phyloP scores from a whole-genome alignment of 1,284 basidiomycete genomes.

The Trichosporon coremiiforme region DNA sequence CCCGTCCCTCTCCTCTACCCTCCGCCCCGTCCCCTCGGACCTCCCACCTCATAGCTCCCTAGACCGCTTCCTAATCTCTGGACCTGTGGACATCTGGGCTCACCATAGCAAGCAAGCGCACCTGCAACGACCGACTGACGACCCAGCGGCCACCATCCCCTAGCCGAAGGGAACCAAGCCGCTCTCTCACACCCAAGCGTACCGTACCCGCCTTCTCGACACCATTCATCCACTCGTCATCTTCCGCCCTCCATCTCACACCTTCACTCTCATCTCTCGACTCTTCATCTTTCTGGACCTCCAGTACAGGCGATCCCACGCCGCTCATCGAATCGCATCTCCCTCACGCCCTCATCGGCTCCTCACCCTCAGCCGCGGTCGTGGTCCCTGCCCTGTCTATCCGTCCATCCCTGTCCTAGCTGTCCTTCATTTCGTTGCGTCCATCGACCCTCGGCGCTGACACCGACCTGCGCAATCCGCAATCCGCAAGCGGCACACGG shows the following conservation, averaged over 20 bases:
- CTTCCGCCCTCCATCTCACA: not conserved
- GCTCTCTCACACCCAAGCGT: not conserved
- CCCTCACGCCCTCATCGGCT: not conserved
- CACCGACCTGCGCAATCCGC: not conserved
- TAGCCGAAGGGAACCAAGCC: not conserved
- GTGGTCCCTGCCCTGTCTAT: conserved; percentile 2
- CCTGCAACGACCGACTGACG: not conserved
- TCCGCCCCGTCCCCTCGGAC: conserved; percentile 5
- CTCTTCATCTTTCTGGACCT: not conserved
- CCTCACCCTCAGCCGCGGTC: conserved; percentile 7
- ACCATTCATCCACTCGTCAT: conserved; percentile 10
- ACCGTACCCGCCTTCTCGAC: conserved; percentile 1
- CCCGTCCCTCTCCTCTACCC: not conserved
- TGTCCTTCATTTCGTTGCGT: conserved; percentile 12
- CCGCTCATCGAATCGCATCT: not conserved
- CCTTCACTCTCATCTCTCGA: not conserved
- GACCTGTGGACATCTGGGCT: not conserved
- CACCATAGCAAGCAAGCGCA: not conserved
- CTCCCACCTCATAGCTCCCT: not conserved
- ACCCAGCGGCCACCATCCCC: conserved; percentile 8
- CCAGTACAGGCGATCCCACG: conserved; percentile 6
- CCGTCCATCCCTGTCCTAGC: not conserved
- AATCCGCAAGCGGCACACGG: not conserved
- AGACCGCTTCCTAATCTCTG: not conserved
- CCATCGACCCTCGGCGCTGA: conserved; percentile 7